Percentiles rank a stretch among this genome's conserved stretches.
Conservation (phyloP, 257 asterid species). For the Solanum pinnatisectum region DNA sequence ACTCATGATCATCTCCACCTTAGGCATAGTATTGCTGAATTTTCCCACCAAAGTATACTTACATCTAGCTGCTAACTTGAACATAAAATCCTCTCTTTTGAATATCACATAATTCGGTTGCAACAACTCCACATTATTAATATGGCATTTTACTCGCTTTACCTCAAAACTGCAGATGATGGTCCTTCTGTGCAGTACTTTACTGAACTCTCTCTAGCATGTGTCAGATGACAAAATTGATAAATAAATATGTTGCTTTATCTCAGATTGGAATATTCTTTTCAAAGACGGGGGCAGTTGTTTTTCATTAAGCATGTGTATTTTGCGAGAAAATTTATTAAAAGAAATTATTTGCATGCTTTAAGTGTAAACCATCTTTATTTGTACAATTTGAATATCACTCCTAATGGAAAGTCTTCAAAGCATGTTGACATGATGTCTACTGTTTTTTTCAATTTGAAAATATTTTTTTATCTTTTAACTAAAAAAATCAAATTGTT, state of each 20-base stretch:
- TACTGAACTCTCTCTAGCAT: not conserved
- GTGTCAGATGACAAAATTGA: not conserved
- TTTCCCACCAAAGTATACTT: not conserved
- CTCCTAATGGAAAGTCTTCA: not conserved
- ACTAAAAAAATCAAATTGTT: not conserved
- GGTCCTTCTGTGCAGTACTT: not conserved
- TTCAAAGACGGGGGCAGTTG: not conserved
- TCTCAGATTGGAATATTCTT: not conserved
- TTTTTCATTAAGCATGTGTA: not conserved
- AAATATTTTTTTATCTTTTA: not conserved
- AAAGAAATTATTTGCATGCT: not conserved
- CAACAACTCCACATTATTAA: not conserved
- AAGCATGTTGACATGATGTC: not conserved
- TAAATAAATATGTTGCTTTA: not conserved
- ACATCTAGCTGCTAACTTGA: not conserved
- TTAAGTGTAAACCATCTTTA: not conserved
- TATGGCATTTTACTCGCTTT: not conserved
- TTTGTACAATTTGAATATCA: not conserved
- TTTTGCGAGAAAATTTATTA: not conserved
- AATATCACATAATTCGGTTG: not conserved
- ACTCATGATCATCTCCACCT: not conserved
- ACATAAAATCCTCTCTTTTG: not conserved
- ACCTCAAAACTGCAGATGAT: not conserved
- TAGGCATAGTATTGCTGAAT: not conserved
- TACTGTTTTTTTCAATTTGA: not conserved